phyloP scores from a whole-genome alignment of 2,329 filamentous ascomycete species.

The Periconia sp. region DNA sequence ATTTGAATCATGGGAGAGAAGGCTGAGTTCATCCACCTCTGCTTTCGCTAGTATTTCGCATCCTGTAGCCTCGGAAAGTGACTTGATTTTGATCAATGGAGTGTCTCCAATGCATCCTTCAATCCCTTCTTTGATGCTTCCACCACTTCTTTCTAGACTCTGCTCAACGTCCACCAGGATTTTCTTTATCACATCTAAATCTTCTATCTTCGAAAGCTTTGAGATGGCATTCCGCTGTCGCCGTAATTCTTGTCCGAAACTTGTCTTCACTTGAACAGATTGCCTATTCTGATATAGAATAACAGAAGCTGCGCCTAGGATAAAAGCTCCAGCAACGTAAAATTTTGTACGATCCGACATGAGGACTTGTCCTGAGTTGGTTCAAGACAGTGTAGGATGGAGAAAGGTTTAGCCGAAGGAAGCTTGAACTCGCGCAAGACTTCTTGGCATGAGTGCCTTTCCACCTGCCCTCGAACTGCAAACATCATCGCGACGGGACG shows the following conservation, averaged over 20 bases:
- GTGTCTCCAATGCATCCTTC: slow-evolving; percentile 94
- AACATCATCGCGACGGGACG: slow-evolving; percentile 21
- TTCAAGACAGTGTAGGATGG: slow-evolving; percentile 15
- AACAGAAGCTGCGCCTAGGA: slow-evolving; percentile 77
- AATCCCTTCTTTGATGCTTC: slow-evolving; percentile 74
- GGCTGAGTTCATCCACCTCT: too few relatives aligned
- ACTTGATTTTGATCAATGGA: slow-evolving; percentile 83
- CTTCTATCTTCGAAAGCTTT: slow-evolving; percentile 29
- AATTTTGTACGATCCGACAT: slow-evolving; percentile 54
- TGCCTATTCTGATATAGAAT: slow-evolving; percentile 18
- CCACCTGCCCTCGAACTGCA: slow-evolving; percentile 29
- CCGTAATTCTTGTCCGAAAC: slow-evolving; percentile 21
- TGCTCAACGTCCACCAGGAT: slow-evolving; percentile 25
- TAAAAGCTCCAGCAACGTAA: slow-evolving; percentile 74
- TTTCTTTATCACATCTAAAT: slow-evolving; percentile 31
- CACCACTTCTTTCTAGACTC: slow-evolving; percentile 17
- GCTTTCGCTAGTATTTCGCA: slow-evolving; percentile 92
- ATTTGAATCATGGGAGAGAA: slow-evolving; percentile 7
- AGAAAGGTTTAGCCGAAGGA: slow-evolving; percentile 17
- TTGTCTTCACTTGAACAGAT: slow-evolving; percentile 22
- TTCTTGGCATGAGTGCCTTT: slow-evolving; percentile 40
- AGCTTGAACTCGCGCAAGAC: slow-evolving; percentile 25
- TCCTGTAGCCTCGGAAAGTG: slow-evolving; percentile 83
- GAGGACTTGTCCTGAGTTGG: not conserved
- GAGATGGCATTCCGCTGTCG: slow-evolving; percentile 27